Percentiles rank a stretch among this genome's conserved stretches.
Conservation (phyloP, 345 rosid species). For the Erucastrum elatum region DNA sequence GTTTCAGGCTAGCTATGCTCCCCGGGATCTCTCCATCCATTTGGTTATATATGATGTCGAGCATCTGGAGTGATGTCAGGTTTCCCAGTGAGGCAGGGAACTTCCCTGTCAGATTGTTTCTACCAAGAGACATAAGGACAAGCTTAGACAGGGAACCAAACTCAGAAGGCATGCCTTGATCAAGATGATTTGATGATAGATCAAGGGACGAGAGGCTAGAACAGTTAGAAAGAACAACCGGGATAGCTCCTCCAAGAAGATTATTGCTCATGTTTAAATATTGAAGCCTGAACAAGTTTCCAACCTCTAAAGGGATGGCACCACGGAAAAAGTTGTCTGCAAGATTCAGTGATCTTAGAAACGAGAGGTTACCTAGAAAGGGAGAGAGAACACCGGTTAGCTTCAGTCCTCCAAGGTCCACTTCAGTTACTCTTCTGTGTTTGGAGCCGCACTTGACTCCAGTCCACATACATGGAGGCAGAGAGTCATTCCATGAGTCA, state of each 20-base stretch:
- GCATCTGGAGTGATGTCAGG: conserved; percentile 27
- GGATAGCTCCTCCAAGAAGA: conserved; percentile 29
- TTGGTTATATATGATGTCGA: conserved; percentile 24
- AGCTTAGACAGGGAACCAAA: conserved; percentile 20
- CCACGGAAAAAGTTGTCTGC: conserved; percentile 21
- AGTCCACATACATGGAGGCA: conserved; percentile 29
- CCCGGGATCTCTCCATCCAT: conserved; percentile 34
- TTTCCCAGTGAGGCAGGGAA: conserved; percentile 34
- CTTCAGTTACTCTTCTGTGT: conserved; percentile 19
- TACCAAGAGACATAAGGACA: conserved; percentile 19
- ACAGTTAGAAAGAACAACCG: conserved; percentile 21
- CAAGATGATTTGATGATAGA: conserved; percentile 31
- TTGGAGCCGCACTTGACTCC: conserved; percentile 25
- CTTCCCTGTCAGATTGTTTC: conserved; percentile 29
- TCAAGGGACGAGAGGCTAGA: conserved; percentile 29
- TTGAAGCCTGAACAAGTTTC: conserved; percentile 25
- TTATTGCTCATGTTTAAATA: conserved; percentile 27
- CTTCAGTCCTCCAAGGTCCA: conserved; percentile 27
- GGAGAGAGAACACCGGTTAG: conserved; percentile 32
- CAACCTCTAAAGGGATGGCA: conserved; percentile 24
- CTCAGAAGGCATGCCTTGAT: conserved; percentile 20
- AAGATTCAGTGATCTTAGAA: conserved; percentile 27
- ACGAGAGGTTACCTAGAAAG: conserved; percentile 40
- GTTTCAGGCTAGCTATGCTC: conserved; percentile 25
- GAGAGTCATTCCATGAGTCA: conserved; percentile 35